Percentiles rank a stretch among this genome's conserved stretches.
Evolutionary conservation across 2,329 filamentous ascomycete genomes (phyloP).

Genomic region (Triangularia setosa): DNA sequence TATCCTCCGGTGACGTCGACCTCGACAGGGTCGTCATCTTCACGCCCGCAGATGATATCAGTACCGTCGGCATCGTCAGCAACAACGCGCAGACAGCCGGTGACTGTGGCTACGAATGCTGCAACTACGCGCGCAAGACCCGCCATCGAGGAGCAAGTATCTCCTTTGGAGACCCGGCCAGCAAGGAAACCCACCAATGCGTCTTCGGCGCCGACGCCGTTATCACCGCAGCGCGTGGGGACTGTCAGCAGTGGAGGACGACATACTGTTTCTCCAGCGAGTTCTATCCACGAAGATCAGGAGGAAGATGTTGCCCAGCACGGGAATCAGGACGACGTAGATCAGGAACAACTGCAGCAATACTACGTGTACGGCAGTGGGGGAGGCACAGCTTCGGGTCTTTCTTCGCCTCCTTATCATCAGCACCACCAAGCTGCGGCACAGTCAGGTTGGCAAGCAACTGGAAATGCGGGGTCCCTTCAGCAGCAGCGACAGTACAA

Average conservation of each 20-base stretch:
- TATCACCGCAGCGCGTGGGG: conserved; percentile 15
- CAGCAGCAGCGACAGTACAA: neutral
- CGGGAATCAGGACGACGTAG: neutral
- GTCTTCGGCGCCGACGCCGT: neutral
- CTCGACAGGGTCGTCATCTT: neutral
- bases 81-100: neutral
- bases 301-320: neutral
- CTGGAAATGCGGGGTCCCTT: neutral
- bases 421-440: conserved; percentile 2
- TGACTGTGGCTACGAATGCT: conserved; percentile 3
- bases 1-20: conserved; percentile 2
- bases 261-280: conserved; percentile 23
- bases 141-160: neutral
- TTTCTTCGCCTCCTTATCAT: neutral
- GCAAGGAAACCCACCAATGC: neutral
- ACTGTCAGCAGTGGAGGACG: conserved; percentile 16
- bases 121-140: neutral
- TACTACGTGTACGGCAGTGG: neutral
- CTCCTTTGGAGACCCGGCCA: conserved; percentile 2
- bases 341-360: neutral
- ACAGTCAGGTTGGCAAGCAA: conserved; percentile 1
- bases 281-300: conserved; percentile 21
- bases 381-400: conserved; percentile 4
- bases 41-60: neutral
- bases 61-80: neutral